Evolutionary conservation across 495 filamentous ascomycete genomes (phyloP), one percentile per base, ranked within the genome.

Genomic region (Lepraria neglecta): DNA sequence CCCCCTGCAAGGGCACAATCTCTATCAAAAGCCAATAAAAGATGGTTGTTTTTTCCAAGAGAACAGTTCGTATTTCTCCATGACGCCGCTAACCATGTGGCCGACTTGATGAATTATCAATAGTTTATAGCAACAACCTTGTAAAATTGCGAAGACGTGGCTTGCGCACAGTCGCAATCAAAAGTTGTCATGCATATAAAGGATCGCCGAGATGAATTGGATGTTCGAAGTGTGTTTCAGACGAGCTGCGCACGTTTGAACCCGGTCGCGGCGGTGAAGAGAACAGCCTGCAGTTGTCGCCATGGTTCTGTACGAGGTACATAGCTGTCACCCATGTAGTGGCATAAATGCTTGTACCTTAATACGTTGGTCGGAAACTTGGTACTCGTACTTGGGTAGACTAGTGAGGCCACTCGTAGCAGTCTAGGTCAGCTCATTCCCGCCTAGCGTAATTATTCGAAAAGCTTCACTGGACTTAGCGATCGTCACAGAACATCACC

Each of bases 201-300:
- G 40, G 58, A 30, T 28, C 58, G 4, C 46, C 6, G 17, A 43
- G 21, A 52, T 52, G 21, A 50, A 30, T 42, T 53, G 6, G 47
- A 40, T 17, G 47, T 60, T 53, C 48, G 58, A 60, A 43, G 15
- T 53, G 58, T 51, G 58, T 60, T 60, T 60, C 58, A 60, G 47
- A 11, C 21, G 28, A 17, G 27, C 24, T 52, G 58, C 48, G 35
- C 58, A 60, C 48, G 21, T 60, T 45, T 19, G 58, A 53, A 33
- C 35, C 51, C 38, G 35, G 47, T 60, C 47, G 43, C 35, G 45
- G 21, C 19, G n/a, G 9, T 33, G 27, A 54, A 31, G 38, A 60
- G 46, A 24, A 21, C 21, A n/a, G 14, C 38, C 12, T 44, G 35
- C 54, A 42, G 15, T 21, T 55, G 4, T 54, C 12, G 51, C 51